Base-by-base conservation (phyloP, 163 green algal species). In the Chlamydomonas reinhardtii region DNA sequence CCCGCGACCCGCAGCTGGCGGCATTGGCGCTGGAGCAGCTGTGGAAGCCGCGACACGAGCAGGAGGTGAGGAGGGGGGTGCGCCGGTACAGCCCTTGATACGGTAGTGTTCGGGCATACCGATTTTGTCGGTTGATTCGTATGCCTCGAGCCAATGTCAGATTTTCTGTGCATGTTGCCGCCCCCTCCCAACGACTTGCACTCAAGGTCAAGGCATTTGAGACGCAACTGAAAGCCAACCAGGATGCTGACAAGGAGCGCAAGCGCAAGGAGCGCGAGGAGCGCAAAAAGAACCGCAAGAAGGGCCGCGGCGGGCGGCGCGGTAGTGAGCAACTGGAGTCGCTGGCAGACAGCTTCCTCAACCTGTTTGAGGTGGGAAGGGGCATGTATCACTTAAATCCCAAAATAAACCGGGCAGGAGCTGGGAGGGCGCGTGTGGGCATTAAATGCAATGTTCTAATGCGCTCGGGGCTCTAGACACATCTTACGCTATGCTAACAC, bases 41-140 rank as follows among this genome's bases (percentile, higher is more conserved):
- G 65, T 97, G 95, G 94, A 59, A 80, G 74, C 88, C 92, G 31
- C 94, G 95, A 70, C 72, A 92, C 59, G 69, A 78, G 1, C 71
- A 75, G 0, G 90, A 96, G 93, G 91, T 94, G 19, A 0, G 52
- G 73, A 19, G 52, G n/a, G 52, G 14, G 73, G 25, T 14, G 73
- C 20, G 39, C 11, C n/a, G n/a, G n/a, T n/a, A n/a, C n/a, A n/a
- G n/a, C n/a, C n/a, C n/a, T n/a, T n/a, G 43, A 16, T 54, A 54
- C 43, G 43, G 43, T 54, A 11, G 43, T 54, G 43, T 11, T 16
- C 11, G 6, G 43, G 43, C 43, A 54, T 54, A 54, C n/a, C n/a
- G n/a, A n/a, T n/a, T n/a, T n/a, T n/a, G n/a, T n/a, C n/a, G n/a
- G n/a, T n/a, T n/a, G n/a, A n/a, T n/a, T n/a, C n/a, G n/a, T n/a